phyloP scores from a whole-genome alignment of 2,329 filamentous ascomycete genomes.

The Colletotrichum simmondsii region DNA sequence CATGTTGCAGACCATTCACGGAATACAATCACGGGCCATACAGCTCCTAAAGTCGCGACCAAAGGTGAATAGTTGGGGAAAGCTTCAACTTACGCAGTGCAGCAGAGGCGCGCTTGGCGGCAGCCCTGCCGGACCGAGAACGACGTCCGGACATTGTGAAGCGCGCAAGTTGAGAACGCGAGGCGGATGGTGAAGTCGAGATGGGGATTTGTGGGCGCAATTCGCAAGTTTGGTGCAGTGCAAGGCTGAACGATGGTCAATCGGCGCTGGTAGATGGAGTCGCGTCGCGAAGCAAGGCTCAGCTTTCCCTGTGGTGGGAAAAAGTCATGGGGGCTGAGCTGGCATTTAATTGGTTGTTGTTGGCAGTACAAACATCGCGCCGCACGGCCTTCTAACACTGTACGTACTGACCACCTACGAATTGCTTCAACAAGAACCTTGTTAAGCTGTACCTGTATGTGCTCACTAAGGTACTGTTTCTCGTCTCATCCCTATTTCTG shows the following conservation, averaged over 20 bases:
- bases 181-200: not conserved
- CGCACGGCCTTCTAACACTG: not conserved
- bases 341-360: not conserved
- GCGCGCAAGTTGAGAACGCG: not conserved
- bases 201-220: not conserved
- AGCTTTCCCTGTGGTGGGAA: conserved; percentile 3
- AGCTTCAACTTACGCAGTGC: conserved; percentile 57
- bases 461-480: not conserved
- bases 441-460: not conserved
- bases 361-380: no score
- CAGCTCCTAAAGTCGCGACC: not conserved
- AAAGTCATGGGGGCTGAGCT: conserved; percentile 14
- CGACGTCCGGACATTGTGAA: conserved; percentile 28
- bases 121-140: conserved; percentile 61
- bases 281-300: conserved; percentile 31
- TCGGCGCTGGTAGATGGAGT: conserved; percentile 29
- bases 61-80: not conserved
- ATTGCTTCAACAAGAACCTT: not conserved
- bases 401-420: not conserved
- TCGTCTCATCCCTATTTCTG: not conserved
- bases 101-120: conserved; percentile 63
- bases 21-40: not conserved
- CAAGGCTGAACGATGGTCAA: conserved; percentile 27
- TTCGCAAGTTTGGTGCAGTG: not conserved
- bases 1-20: conserved; percentile 38